A percentile compares a stretch with the other conserved stretches of the same genome.
Conservation (phyloP, 768 basidiomycete genomes). For the Pleurotus cornucopiae region DNA sequence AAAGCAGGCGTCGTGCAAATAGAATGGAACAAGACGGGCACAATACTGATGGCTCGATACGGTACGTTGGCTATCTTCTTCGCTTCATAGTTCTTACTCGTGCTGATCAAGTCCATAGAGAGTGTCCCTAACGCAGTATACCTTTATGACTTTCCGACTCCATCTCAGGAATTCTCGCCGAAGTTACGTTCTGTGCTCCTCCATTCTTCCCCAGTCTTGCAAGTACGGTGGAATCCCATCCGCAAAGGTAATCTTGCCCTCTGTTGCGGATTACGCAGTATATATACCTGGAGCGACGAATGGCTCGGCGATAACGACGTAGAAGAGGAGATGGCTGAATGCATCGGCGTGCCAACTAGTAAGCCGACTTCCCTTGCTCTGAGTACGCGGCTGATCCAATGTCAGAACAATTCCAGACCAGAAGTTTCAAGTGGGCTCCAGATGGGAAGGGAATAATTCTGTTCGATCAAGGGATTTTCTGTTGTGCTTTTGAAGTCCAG, state of each 20-base stretch:
- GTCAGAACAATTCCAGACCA: constrained; percentile 66
- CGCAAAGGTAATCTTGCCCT: constrained; percentile 66
- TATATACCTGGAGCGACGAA: constrained; percentile 83
- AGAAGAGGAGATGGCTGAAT: constrained; percentile 83
- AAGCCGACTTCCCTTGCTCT: constrained; percentile 26
- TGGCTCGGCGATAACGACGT: constrained; percentile 53
- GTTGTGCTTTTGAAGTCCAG: constrained; percentile 80
- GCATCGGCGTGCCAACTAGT: constrained; percentile 86
- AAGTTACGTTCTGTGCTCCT: constrained; percentile 62
- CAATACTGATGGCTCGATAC: constrained; percentile 66
- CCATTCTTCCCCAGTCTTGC: constrained; percentile 58
- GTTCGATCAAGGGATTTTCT: constrained; percentile 75
- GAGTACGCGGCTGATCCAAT: background rate
- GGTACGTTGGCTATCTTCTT: constrained; percentile 37
- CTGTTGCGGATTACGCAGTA: constrained; percentile 61
- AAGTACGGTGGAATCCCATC: constrained; percentile 81
- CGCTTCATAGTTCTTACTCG: constrained; percentile 6
- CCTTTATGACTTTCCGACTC: constrained; percentile 68
- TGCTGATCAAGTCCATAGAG: constrained; percentile 35
- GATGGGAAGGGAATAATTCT: constrained; percentile 82
- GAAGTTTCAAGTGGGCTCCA: constrained; percentile 74
- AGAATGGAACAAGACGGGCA: constrained; percentile 79
- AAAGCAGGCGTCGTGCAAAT: constrained; percentile 70
- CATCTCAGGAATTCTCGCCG: constrained; percentile 54
- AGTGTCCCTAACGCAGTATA: constrained; percentile 59